Evolutionary conservation across 495 filamentous ascomycete genomes (phyloP), one percentile per base, ranked within the genome.

Genomic region (Corynascus novoguineensis): DNA sequence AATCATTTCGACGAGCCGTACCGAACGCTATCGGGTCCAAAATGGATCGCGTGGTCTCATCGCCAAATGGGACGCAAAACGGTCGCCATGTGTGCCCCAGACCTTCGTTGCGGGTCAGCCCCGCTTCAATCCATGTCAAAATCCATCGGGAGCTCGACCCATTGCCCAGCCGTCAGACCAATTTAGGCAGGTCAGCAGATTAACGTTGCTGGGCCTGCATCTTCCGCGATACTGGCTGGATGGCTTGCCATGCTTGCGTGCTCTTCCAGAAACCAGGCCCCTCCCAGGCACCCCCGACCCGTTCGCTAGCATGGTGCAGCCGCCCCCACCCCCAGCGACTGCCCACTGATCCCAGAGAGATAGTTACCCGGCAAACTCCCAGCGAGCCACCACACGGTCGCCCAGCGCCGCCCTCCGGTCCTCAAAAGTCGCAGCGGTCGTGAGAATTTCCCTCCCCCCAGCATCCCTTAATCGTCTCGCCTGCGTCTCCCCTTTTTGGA

Each of bases 141-240:
- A n/a, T 31, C 48, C 55, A 45, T 56, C 59, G 65, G 60, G 49
- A 38, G 41, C 53, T 53, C 52, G 56, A 59, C 60, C 63, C 66
- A 64, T 57, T 22, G 50, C 32, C 66, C 60, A 68, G 66, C 68
- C 66, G 55, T 71, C 66, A 64, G 44, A 45, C 68, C 66, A 60
- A 64, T 69, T 71, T 71, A 69, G 68, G 68, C 68, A 71, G 68
- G 68, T 71, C 64, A 56, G 40, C 40, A 56, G 48, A 60, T 64
- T 50, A 38, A 47, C 34, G 50, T 63, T 61, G 47, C 57, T 58
- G 27, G 49, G 28, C 24, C 53, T 58, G 66, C 64, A 64, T 67
- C 61, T 60, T 63, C 64, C 60, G 61, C 55, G 61, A 62, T 66
- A 50, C 52, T 56, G 48, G 61, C 22, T 45, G 21, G 44, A 9